These are phyloP conservation scores for Vanilla planifolia DNA, from an alignment of 106 monocot genomes.

Conservation along the genomic window DNA sequence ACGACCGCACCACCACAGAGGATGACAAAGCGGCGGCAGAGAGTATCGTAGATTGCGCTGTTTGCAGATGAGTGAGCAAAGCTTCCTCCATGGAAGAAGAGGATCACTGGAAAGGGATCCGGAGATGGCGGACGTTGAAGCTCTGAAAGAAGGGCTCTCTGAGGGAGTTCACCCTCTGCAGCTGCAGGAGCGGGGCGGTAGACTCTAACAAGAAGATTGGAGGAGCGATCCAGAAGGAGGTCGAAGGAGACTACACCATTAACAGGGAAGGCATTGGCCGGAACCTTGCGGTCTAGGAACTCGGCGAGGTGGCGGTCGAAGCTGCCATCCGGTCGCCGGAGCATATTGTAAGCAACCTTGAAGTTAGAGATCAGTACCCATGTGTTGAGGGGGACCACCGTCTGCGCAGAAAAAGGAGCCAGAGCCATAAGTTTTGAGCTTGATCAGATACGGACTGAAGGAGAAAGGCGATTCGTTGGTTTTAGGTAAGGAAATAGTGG, in stretches of 20 bases:
- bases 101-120: conserved; percentile 71
- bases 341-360: conserved; percentile 93
- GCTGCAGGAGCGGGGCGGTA: conserved; percentile 47
- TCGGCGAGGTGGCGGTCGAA: conserved; percentile 89
- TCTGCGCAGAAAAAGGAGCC: no score
- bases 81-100: conserved; percentile 92
- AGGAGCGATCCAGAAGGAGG: conserved; percentile 46
- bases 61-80: conserved; percentile 86
- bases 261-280: conserved; percentile 59
- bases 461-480: no score
- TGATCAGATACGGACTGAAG: no score
- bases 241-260: conserved; percentile 77
- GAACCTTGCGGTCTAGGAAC: conserved; percentile 79
- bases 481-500: no score
- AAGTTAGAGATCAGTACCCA: conserved; percentile 97
- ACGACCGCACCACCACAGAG: conserved; percentile 62
- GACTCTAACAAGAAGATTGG: conserved; percentile 69
- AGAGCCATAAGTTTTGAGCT: no score
- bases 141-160: no score
- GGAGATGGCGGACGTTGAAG: no score
- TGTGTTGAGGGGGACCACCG: conserved; percentile 86
- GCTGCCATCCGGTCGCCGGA: conserved; percentile 85
- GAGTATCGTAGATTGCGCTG: conserved; percentile 63
- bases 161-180: no score
- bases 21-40: conserved; percentile 63